Base-by-base conservation (phyloP, 345 rosid genomes). In the Noccaea bulbosa region DNA sequence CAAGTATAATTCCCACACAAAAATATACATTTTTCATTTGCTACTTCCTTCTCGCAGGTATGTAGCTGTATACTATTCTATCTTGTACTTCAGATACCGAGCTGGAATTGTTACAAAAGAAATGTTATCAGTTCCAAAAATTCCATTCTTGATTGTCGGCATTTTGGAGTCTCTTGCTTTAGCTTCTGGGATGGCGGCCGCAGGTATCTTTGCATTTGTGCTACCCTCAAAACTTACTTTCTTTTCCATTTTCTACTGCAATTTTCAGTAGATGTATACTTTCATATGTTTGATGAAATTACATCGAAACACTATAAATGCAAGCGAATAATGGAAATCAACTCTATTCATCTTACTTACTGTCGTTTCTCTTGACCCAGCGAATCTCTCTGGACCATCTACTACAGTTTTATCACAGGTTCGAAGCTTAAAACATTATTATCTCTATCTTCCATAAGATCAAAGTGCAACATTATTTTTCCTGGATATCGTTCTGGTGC, bases 171-270 rank as follows among this genome's bases (percentile, higher is more conserved):
- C 97, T 67, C 84, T 91, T 60, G 92, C 75, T 77, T 88, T 96
- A 73, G 96, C 92, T 38, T 77, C 98, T 54, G 97, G 98, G 65
- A 93, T 93, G 98, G 97, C 98, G 11, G 98, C 96, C 32, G 98
- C 83, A 87, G 89, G 98, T 90, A 67, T 50, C 14, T 67, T 40
- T 57, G 39, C 52, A 24, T 30, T 64, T 14, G 6, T 64, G 8
- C 48, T 47, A 17, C 53, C 8, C 15, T 60, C n/a, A 0, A 8
- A 11, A 11, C 11, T 55, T 55, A 11, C 49, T 74, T 32, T 33
- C 57, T 30, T 44, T 45, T 17, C 48, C 58, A 14, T n/a, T 60
- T 51, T 50, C 48, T 60, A 4, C 41, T 61, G 65, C 5, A 32
- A 11, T 47, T 62, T 57, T 48, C 65, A 57, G 51, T 73, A 11